Evolutionary conservation across 2,329 filamentous ascomycete species (phyloP).

Genomic region (Ramularia collo-cygni): DNA sequence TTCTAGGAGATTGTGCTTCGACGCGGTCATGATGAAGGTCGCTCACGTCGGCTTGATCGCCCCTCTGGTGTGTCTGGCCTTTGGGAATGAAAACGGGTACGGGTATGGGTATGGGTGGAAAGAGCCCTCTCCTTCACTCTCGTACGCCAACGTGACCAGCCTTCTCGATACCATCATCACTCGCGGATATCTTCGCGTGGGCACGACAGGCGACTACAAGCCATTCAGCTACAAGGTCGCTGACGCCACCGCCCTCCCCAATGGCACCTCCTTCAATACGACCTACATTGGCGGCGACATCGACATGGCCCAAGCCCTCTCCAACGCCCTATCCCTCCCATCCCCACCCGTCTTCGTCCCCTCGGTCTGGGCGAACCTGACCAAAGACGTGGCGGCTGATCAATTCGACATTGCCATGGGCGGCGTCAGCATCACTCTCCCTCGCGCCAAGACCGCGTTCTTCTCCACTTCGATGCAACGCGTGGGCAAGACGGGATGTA

Average conservation of each 20-base stretch:
- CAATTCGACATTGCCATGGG: constrained; percentile 6
- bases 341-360: constrained; percentile 1
- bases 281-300: constrained; percentile 4
- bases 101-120: neutral
- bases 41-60: neutral
- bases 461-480: constrained; percentile 4
- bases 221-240: constrained; percentile 3
- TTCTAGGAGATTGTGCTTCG: no score
- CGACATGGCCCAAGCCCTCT: constrained; percentile 6
- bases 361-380: constrained; percentile 3
- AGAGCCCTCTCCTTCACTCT: neutral
- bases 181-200: constrained; percentile 4
- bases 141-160: neutral
- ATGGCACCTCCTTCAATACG: constrained; percentile 4
- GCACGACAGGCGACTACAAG: constrained; percentile 5
- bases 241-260: neutral
- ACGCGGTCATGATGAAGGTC: no score
- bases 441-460: constrained; percentile 2
- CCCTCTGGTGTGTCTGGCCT: neutral
- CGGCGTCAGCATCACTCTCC: constrained; percentile 3
- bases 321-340: constrained; percentile 4
- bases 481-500: constrained; percentile 5
- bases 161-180: neutral
- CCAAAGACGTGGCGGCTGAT: constrained; percentile 1
- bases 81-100: neutral